Conservation (phyloP, 352 stramenopile genomes). For the Aphanomyces invadans region DNA sequence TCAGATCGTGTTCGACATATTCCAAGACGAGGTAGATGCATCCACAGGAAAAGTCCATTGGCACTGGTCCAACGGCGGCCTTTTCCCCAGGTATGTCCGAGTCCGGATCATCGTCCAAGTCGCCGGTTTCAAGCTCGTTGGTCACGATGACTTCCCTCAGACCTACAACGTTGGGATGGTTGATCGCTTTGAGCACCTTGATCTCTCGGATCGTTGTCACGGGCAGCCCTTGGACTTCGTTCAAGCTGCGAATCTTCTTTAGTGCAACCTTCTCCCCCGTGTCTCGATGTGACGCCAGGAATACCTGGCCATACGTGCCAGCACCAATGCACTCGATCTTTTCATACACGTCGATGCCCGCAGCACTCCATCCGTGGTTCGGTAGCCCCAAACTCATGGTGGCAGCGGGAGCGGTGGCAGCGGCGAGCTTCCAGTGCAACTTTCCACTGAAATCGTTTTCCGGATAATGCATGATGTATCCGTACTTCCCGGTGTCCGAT, state of each 20-base stretch:
- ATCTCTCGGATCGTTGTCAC: constrained; percentile 97
- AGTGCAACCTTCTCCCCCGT: constrained; percentile 83
- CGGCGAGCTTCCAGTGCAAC: too few relatives aligned
- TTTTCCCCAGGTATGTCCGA: constrained; percentile 14
- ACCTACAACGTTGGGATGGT: constrained; percentile 93
- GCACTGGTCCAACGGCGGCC: not conserved
- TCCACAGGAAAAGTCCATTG: constrained; percentile 61
- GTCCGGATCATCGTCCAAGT: constrained; percentile 25
- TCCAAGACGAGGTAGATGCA: constrained; percentile 85
- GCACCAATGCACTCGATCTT: constrained; percentile 85
- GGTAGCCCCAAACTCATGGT: constrained; percentile 79
- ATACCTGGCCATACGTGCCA: constrained; percentile 86
- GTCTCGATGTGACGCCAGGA: constrained; percentile 81
- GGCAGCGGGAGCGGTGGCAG: too few relatives aligned
- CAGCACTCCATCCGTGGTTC: constrained; percentile 57
- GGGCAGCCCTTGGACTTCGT: constrained; percentile 81
- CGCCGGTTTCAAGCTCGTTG: constrained; percentile 74
- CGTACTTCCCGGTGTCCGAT: not conserved
- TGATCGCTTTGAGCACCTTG: constrained; percentile 96
- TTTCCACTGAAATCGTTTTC: too few relatives aligned
- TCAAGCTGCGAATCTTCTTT: constrained; percentile 87
- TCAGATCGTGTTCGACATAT: constrained; percentile 86
- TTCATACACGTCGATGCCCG: constrained; percentile 65
- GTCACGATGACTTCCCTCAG: constrained; percentile 94
- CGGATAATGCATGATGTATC: constrained; percentile 17